Evolutionary conservation across 805 yeast genomes (phyloP), one percentile per base, ranked within the genome.

Genomic region (Zygoascus tannicola): DNA sequence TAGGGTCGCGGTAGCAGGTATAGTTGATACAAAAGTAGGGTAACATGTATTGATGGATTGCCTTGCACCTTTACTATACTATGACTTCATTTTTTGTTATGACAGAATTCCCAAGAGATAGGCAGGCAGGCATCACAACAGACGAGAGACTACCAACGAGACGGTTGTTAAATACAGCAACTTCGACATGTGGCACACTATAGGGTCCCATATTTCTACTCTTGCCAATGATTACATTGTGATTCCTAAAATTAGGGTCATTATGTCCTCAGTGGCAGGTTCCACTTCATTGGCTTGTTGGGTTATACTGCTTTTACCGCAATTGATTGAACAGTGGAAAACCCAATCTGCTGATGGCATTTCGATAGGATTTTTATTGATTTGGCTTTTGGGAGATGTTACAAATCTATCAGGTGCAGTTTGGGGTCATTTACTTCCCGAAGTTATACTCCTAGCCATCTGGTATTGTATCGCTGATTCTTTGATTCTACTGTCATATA

Each of bases 381-480:
- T 79, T 42, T 83, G 92, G 92, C 70, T 80, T 33, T 52, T 78
- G 15, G 92, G 92, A 3, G 94, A 83, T 55, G 42, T 82, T 5
- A 69, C 78, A 50, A 84, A 83, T 57, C 66, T 84, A 32, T 55
- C 67, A 1, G 94, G 94, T 2, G 66, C 88, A 0, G 22, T 82
- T 2, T 76, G 83, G 83, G 92, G 85, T 0, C 69, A 71, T 0
- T 65, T 83, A 37, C 65, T 84, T 38, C 84, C 88, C 1, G 79
- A 80, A 52, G 86, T 83, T 34, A 64, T 81, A 4, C 63, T 80
- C 21, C 69, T 83, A 44, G 90, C 87, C 2, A 64, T 76, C 4
- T 83, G 92, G 92, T 83, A 81, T 60, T 76, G 84, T 51, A 60
- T 81, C 52, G 82, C 86, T 15, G 94, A 84, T 58, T 60, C 67